phyloP scores from a whole-genome alignment of 2,329 filamentous ascomycete genomes.

The Aspergillus transmontanensis region DNA sequence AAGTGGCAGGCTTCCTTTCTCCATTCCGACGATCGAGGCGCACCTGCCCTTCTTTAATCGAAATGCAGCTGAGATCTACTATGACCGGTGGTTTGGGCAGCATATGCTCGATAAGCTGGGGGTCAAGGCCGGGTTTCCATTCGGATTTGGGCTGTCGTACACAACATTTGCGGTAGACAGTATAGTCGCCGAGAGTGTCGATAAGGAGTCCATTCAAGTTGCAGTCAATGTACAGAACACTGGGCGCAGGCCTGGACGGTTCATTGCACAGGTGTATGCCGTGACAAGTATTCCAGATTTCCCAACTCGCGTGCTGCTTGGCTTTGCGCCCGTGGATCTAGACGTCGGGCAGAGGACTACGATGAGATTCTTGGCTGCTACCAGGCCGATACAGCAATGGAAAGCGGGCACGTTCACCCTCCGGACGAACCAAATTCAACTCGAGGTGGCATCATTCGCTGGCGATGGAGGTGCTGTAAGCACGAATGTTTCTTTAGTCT shows the following conservation, averaged over 20 bases:
- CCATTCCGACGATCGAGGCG: constrained; percentile 19
- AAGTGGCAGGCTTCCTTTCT: constrained; percentile 15
- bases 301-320: constrained; percentile 6
- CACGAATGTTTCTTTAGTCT: not conserved
- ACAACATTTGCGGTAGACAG: not conserved
- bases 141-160: constrained; percentile 7
- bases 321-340: constrained; percentile 8
- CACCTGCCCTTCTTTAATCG: constrained; percentile 27
- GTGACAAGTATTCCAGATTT: constrained; percentile 1
- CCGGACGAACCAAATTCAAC: not conserved
- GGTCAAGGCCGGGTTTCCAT: constrained; percentile 4
- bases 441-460: constrained; percentile 5
- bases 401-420: not conserved
- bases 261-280: constrained; percentile 9
- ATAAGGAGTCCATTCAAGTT: not conserved
- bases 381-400: constrained; percentile 8
- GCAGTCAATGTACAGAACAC: not conserved
- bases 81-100: constrained; percentile 30
- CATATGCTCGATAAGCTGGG: constrained; percentile 25
- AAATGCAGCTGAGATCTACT: constrained; percentile 21
- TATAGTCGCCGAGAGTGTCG: not conserved
- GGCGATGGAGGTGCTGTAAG: not conserved
- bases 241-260: constrained; percentile 3
- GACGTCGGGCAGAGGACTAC: not conserved
- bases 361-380: not conserved